Evolutionary conservation across 2,329 filamentous ascomycete genomes (phyloP).

Genomic region (Chaetomiaceae sp.): DNA sequence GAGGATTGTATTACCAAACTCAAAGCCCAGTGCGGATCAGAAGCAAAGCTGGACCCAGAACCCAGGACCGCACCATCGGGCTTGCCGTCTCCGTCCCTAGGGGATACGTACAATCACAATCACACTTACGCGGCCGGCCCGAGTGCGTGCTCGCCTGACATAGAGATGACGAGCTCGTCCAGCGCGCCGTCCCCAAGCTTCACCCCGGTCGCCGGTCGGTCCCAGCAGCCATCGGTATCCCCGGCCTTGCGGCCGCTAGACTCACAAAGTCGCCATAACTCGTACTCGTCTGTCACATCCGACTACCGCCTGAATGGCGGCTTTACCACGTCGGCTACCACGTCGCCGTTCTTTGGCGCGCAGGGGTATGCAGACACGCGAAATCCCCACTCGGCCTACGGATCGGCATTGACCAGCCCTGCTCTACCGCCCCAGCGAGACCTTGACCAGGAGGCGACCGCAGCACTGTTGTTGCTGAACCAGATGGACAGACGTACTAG

Average conservation of each 20-base stretch:
- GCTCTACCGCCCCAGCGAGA: constrained; percentile 53
- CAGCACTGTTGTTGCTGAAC: constrained; percentile 84
- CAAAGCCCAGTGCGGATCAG: constrained; percentile 51
- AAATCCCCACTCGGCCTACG: constrained; percentile 37
- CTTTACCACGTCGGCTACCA: constrained; percentile 35
- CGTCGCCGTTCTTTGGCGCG: constrained; percentile 53
- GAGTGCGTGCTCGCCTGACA: constrained; percentile 41
- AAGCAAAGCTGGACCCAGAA: constrained; percentile 22
- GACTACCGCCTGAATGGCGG: constrained; percentile 28
- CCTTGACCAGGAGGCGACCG: constrained; percentile 73
- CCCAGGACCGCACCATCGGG: constrained; percentile 30
- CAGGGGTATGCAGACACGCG: constrained; percentile 26
- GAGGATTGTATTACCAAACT: constrained; percentile 82
- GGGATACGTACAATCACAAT: constrained; percentile 28
- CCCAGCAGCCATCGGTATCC: constrained; percentile 48
- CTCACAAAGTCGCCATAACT: constrained; percentile 9
- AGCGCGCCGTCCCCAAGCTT: constrained; percentile 47
- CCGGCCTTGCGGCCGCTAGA: constrained; percentile 49
- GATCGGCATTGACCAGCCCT: constrained; percentile 56
- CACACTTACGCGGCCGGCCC: constrained; percentile 27
- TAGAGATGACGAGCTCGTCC: constrained; percentile 56
- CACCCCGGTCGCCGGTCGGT: constrained; percentile 32
- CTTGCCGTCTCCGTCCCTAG: constrained; percentile 29
- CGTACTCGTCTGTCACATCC: constrained; percentile 32
- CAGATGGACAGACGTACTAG: constrained; percentile 59